Evolutionary conservation across 2,329 filamentous ascomycete genomes (phyloP).

Genomic region (Didymosphaeria variabile): DNA sequence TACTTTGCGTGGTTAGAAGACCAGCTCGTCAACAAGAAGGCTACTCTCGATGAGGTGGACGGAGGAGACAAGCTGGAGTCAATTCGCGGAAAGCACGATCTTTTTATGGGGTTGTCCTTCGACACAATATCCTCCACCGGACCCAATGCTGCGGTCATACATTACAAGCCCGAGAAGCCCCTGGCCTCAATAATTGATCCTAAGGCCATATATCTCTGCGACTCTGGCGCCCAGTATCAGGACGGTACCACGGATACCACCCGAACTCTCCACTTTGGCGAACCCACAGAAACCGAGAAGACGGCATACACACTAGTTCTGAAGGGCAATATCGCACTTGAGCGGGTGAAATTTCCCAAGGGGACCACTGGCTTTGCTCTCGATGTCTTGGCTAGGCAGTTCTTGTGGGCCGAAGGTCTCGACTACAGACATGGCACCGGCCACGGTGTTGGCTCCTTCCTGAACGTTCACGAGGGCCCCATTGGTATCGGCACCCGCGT

Average conservation of each 20-base stretch:
- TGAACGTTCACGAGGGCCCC: conserved; percentile 97
- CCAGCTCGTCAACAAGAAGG: conserved; percentile 78
- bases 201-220: conserved; percentile 87
- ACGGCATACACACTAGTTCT: conserved; percentile 93
- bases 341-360: conserved; percentile 88
- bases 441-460: conserved; percentile 91
- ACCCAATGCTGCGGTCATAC: conserved; percentile 91
- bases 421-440: conserved; percentile 97
- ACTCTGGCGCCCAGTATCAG: conserved; percentile 94
- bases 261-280: conserved; percentile 89
- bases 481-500: conserved; percentile 94
- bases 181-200: conserved; percentile 86
- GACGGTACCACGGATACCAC: conserved; percentile 98
- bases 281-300: conserved; percentile 82
- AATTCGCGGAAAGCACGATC: conserved; percentile 72
- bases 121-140: conserved; percentile 96
- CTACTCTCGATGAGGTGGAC: conserved; percentile 82
- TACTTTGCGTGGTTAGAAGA: conserved; percentile 98
- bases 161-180: conserved; percentile 87
- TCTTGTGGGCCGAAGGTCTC: conserved; percentile 89
- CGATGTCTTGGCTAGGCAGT: conserved; percentile 87
- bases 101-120: conserved; percentile 91
- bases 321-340: conserved; percentile 91
- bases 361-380: conserved; percentile 93
- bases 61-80: conserved; percentile 91